Evolutionary conservation across 768 basidiomycete species (phyloP), one percentile per base, ranked within the genome.

Genomic region (Cubamyces sp.): DNA sequence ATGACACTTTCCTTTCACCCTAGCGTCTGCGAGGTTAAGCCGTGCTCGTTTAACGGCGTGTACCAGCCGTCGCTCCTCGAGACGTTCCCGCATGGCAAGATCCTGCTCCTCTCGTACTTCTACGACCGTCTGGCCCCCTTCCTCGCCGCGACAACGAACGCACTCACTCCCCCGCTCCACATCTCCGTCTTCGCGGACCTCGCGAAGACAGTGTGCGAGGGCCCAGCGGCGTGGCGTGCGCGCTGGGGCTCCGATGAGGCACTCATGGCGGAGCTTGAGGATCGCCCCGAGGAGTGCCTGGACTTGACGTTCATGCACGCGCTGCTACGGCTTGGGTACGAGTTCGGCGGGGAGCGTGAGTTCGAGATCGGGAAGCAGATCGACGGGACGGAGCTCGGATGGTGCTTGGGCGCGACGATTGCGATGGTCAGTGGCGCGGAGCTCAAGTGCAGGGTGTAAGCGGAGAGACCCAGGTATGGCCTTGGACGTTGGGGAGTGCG

Each of bases 221-320:
- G 96, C 0, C 83, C 78, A 2, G 55, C 75, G 0, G 75, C 80
- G 26, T 94, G 94, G 91, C 57, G 66, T 21, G 68, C 75, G 26
- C 76, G 76, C 42, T 85, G 82, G 83, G 74, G 76, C n/a, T 60
- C 70, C 16, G 74, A 81, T 71, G 70, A 75, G 6, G 73, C 71
- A 1, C 83, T 84, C 39, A 79, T 89, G 73, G 79, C 75, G 0
- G 96, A 97, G 70, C 78, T 98, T 6, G 79, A 84, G 50, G 92
- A 79, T 50, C 81, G 96, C 11, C 95, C 96, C 0, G 96, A 98
- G 79, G 96, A 90, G 81, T 99, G 97, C 74, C 82, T 98, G 42
- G 96, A 99, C 73, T 74, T 98, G 70, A 98, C 93, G 45, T 99
- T 96, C 74, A 93, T 94, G 95, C 87, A 97, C 70, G 88, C 86